Evolutionary conservation across 1,284 basidiomycete genomes (phyloP), one percentile per base, ranked within the genome.

Genomic region (Apiotrichum domesticum): DNA sequence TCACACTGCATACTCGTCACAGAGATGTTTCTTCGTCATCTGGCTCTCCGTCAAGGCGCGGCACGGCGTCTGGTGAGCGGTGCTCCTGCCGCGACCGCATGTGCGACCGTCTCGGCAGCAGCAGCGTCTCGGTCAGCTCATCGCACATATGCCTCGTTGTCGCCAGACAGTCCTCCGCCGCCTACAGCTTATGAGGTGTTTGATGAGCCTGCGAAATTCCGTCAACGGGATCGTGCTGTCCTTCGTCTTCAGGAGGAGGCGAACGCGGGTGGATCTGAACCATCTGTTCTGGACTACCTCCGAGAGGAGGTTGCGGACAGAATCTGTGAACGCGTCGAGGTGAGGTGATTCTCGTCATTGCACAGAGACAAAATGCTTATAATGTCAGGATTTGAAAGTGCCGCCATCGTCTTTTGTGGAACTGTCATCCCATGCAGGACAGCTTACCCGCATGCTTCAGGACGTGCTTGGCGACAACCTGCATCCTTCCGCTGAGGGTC

Each of bases 351-450:
- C 21, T 21, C 21, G 21, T 21, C 21, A 21, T 21, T 21, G 21
- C 21, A 21, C 21, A 21, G 21, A 21, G 21, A 21, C 21, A 21
- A 21, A 21, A 14, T 37, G 48, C 47, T 40, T 4, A 49, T 21
- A 10, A 4, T 21, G 21, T 34, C 69, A 96, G 91, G 95, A 98
- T 73, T 88, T 98, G 63, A 94, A 91, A 77, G 83, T 87, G 42
- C 86, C 84, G 43, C 96, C 94, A 66, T 79, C 81, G 47, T 82
- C 84, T 2, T 80, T 98, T 21, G 79, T 98, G 13, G 96, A 98
- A 76, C 79, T 98, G 29, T 90, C 93, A 1, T 86, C 90, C n/a
- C 94, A 95, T n/a, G 81, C 95, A 1, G 95, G 95, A 2, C 90
- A 94, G 75, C 85, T 98, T 64, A 85, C 91, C 1, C 90, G 87